Percentiles rank a stretch among this genome's conserved stretches.
Conservation (phyloP, 805 yeast species). For the Clavispora vitiphila region DNA sequence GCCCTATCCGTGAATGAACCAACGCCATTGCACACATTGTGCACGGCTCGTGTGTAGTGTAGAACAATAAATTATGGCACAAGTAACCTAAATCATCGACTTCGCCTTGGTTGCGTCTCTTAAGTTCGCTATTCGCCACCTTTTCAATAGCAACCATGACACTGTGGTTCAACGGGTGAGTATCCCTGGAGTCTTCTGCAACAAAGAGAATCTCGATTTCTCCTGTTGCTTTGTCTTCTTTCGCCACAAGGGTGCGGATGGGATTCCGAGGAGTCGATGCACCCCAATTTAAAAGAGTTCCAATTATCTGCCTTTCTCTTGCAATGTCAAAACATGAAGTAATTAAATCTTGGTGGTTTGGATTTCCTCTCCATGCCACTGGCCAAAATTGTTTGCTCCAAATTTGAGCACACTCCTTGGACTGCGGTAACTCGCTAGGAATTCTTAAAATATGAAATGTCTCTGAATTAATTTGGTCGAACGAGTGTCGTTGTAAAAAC, state of each 20-base stretch:
- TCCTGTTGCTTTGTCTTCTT: conserved; percentile 38
- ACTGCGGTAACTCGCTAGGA: conserved; percentile 62
- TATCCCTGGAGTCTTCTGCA: conserved; percentile 33
- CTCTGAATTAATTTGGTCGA: neutral
- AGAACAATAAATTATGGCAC: conserved; percentile 72
- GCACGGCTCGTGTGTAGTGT: conserved; percentile 94
- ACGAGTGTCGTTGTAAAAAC: conserved; percentile 9
- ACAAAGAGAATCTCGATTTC: conserved; percentile 29
- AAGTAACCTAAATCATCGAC: conserved; percentile 44
- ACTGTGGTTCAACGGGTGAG: conserved; percentile 65
- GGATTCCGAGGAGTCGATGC: conserved; percentile 27
- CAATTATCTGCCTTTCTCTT: conserved; percentile 29
- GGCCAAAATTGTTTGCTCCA: conserved; percentile 86
- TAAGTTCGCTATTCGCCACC: conserved; percentile 54
- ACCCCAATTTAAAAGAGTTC: conserved; percentile 7
- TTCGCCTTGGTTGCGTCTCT: conserved; percentile 25
- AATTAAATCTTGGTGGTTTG: conserved; percentile 64
- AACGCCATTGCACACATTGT: conserved; percentile 96
- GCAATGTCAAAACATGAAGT: conserved; percentile 47
- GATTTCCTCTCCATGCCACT: conserved; percentile 89
- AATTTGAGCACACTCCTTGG: conserved; percentile 55
- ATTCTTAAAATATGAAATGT: conserved; percentile 27
- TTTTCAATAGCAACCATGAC: conserved; percentile 64
- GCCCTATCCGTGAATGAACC: conserved; percentile 78
- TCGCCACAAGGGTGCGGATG: conserved; percentile 58